These are phyloP conservation scores for Leptodermis oblonga DNA, from an alignment of 257 asterid genomes.

Conservation along the genomic window DNA sequence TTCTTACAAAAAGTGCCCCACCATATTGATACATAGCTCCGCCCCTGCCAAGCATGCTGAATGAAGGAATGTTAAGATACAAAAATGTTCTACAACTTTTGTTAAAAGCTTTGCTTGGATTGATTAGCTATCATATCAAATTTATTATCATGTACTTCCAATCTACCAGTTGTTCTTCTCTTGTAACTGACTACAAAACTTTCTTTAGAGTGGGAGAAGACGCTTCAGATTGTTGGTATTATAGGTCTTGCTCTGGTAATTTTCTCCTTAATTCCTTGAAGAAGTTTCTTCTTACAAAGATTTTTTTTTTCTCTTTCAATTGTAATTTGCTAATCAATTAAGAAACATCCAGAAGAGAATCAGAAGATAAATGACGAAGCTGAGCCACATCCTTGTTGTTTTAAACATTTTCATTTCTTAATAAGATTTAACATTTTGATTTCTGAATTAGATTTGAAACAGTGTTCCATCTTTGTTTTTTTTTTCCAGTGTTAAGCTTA, in stretches of 20 bases:
- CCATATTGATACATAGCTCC: too few species aligned
- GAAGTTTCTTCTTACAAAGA: neutral
- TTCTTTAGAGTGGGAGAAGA: conserved; percentile 79
- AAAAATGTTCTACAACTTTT: neutral
- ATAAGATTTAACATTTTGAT: neutral
- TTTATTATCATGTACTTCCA: neutral
- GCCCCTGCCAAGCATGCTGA: neutral
- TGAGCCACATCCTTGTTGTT: neutral
- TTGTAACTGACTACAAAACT: conserved; percentile 16
- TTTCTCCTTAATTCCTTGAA: conserved; percentile 6
- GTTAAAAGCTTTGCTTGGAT: neutral
- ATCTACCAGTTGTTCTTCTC: neutral
- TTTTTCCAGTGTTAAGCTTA: neutral
- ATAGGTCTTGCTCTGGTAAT: conserved; percentile 69
- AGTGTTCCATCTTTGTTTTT: neutral
- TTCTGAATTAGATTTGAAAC: too few species aligned
- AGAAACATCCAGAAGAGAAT: neutral
- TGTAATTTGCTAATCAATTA: too few species aligned
- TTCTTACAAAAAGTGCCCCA: too few species aligned
- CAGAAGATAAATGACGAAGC: neutral
- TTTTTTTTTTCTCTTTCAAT: too few species aligned
- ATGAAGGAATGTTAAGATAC: neutral
- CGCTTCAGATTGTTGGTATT: conserved; percentile 62
- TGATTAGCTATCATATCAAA: neutral
- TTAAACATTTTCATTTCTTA: neutral